Evolutionary conservation across 352 stramenopile species (phyloP).

Genomic region (Phytopythium vexans): DNA sequence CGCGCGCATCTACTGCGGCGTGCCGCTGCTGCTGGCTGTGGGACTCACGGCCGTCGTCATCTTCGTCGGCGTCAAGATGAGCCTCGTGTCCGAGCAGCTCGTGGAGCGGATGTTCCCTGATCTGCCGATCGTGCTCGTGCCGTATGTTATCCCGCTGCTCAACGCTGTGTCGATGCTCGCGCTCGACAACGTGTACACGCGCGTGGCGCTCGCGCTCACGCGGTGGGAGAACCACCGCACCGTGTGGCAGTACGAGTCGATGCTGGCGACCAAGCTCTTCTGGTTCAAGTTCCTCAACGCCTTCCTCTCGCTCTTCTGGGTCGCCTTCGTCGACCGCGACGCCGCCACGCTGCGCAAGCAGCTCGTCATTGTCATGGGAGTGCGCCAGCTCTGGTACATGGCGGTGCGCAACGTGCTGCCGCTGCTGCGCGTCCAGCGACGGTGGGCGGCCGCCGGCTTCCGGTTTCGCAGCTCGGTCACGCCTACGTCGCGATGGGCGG

Average conservation of each 20-base stretch:
- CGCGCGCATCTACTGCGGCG: slow-evolving; percentile 49
- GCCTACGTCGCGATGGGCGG: slow-evolving; percentile 1
- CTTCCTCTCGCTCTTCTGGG: slow-evolving; percentile 79
- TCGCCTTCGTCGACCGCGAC: slow-evolving; percentile 66
- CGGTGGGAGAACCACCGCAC: slow-evolving; percentile 81
- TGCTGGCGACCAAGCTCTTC: slow-evolving; percentile 74
- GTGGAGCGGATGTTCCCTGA: slow-evolving; percentile 27
- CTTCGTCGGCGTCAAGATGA: slow-evolving; percentile 58
- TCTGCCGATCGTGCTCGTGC: slow-evolving; percentile 29
- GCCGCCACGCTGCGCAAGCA: slow-evolving; percentile 49
- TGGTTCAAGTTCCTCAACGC: slow-evolving; percentile 85
- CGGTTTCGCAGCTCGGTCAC: slow-evolving; percentile 7
- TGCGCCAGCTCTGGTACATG: slow-evolving; percentile 69
- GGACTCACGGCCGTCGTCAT: slow-evolving; percentile 41
- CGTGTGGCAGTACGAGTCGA: slow-evolving; percentile 74
- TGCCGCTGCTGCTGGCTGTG: slow-evolving; percentile 57
- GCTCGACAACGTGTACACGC: slow-evolving; percentile 70
- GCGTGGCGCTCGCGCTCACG: slow-evolving; percentile 49
- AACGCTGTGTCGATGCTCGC: slow-evolving; percentile 72
- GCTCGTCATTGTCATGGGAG: slow-evolving; percentile 66
- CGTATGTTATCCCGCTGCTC: slow-evolving; percentile 57
- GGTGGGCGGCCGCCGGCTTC: slow-evolving; percentile 46
- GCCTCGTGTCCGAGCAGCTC: slow-evolving; percentile 20
- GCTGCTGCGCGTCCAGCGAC: slow-evolving; percentile 40
- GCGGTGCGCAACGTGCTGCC: slow-evolving; percentile 48